Conservation (phyloP, 257 asterid genomes). For the Solanum pinnatisectum region DNA sequence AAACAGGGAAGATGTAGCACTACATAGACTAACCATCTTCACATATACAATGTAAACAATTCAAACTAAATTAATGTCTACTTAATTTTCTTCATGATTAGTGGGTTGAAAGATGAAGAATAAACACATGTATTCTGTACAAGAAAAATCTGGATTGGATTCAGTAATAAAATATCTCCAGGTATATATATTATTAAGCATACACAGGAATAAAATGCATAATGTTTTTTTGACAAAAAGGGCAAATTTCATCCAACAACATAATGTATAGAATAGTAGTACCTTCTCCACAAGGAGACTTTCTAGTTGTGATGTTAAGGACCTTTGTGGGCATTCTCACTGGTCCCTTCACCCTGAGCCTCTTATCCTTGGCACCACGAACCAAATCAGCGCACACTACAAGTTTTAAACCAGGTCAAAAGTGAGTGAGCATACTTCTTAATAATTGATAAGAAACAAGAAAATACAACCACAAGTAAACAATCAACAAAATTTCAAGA, state of each 20-base stretch:
- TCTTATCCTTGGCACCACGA: constrained; percentile 11
- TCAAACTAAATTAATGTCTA: not conserved
- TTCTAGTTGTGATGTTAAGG: constrained; percentile 15
- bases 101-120: not conserved
- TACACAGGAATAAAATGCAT: not conserved
- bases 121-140: not conserved
- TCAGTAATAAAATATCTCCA: not conserved
- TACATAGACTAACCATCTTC: not conserved
- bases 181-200: not conserved
- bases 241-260: not conserved
- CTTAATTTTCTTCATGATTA: not conserved
- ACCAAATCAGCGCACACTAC: constrained; percentile 8
- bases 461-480: not conserved
- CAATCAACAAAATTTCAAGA: not conserved
- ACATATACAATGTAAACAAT: not conserved
- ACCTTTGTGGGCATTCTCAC: constrained; percentile 21
- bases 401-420: not conserved
- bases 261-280: not conserved
- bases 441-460: no score
- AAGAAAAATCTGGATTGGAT: not conserved
- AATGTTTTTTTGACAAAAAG: not conserved
- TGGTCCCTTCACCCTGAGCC: constrained; percentile 7
- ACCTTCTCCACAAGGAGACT: constrained; percentile 22
- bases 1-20: not conserved
- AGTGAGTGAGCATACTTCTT: not conserved